A percentile compares a stretch with the other conserved stretches of the same genome.
These are phyloP conservation scores for Senecio squalidus DNA, from an alignment of 140 eudicot genomes.

Conservation along the genomic window DNA sequence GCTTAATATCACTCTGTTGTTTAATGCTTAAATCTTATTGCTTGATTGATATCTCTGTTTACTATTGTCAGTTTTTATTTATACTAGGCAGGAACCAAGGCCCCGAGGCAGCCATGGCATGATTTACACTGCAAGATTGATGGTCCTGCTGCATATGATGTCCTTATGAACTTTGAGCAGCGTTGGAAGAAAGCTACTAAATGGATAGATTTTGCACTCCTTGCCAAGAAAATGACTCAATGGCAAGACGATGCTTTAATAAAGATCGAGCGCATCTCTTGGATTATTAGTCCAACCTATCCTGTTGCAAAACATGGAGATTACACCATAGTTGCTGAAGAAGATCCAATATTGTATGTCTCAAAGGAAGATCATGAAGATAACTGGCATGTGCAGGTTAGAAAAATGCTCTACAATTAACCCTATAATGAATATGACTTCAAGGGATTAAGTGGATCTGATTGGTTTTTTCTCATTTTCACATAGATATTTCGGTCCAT, in stretches of 20 bases:
- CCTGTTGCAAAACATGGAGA: slow-evolving; percentile 19
- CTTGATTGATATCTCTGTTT: neutral
- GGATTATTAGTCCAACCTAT: slow-evolving; percentile 70
- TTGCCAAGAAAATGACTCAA: slow-evolving; percentile 46
- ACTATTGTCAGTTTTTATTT: slow-evolving; percentile 4
- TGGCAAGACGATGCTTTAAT: slow-evolving; percentile 79
- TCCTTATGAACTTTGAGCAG: slow-evolving; percentile 81
- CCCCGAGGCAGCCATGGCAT: slow-evolving; percentile 99
- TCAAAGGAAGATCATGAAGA: slow-evolving; percentile 62
- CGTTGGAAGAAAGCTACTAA: slow-evolving; percentile 81
- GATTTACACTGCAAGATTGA: slow-evolving; percentile 85
- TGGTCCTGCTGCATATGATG: slow-evolving; percentile 95
- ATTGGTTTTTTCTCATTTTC: slow-evolving; percentile 11
- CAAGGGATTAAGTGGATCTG: slow-evolving; percentile 6
- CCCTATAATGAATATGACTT: neutral
- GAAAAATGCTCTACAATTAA: neutral
- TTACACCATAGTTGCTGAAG: slow-evolving; percentile 45
- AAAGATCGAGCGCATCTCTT: slow-evolving; percentile 72
- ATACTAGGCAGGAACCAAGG: slow-evolving; percentile 75
- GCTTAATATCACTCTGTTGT: too few species aligned
- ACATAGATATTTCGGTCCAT: slow-evolving; percentile 87
- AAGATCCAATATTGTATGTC: slow-evolving; percentile 66
- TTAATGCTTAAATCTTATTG: neutral
- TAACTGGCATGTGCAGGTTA: slow-evolving; percentile 97
- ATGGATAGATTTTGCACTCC: slow-evolving; percentile 56